Evolutionary conservation across 306 rosid genomes (phyloP).

Genomic region (Citrullus amarus): DNA sequence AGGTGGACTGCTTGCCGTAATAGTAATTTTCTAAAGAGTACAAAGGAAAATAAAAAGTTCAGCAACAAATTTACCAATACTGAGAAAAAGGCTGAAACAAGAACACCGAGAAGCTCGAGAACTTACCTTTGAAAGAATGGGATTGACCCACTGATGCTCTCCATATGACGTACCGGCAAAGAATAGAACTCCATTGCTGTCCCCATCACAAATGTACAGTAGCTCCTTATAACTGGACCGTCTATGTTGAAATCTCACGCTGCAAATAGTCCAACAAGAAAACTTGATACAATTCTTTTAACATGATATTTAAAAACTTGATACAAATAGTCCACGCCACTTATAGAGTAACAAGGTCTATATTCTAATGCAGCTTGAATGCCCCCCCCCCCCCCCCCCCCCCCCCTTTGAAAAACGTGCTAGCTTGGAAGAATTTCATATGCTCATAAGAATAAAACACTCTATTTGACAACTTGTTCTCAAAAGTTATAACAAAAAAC

Average conservation of each 20-base stretch:
- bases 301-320: no score
- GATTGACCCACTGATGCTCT: slow-evolving; percentile 87
- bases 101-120: not conserved
- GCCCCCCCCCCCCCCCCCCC: no score
- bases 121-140: slow-evolving; percentile 74
- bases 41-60: not conserved
- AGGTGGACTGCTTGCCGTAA: slow-evolving; percentile 72
- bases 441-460: not conserved
- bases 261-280: slow-evolving; percentile 15
- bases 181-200: slow-evolving; percentile 74
- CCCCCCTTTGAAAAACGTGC: no score
- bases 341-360: not conserved
- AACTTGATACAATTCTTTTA: not conserved
- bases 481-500: not conserved
- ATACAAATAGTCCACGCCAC: not conserved
- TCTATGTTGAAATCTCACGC: slow-evolving; percentile 68
- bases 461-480: not conserved
- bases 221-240: slow-evolving; percentile 87
- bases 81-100: not conserved
- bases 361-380: not conserved
- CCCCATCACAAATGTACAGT: slow-evolving; percentile 80
- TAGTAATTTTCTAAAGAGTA: slow-evolving; percentile 42
- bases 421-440: not conserved
- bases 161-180: slow-evolving; percentile 89
- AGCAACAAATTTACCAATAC: not conserved